phyloP scores from a whole-genome alignment of 495 filamentous ascomycete genomes.

The Rostrohypoxylon terebratum region DNA sequence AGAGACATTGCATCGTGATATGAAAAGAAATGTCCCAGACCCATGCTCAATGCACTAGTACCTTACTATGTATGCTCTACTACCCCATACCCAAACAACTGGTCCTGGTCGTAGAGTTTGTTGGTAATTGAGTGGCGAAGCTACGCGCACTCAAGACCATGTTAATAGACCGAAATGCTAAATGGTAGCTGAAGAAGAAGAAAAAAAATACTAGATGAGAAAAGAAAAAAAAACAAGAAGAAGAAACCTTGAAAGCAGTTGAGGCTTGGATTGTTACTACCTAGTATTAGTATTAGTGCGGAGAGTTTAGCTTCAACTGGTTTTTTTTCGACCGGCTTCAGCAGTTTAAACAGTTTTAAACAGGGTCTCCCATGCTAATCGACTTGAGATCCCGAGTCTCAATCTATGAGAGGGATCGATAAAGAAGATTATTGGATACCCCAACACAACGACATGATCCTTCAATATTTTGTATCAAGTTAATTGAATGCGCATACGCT shows the following conservation, averaged over 20 bases:
- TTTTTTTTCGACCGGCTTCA: no score
- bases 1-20: neutral
- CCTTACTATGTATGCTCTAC: no score
- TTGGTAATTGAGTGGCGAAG: neutral
- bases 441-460: neutral
- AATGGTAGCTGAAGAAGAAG: conserved; percentile 3
- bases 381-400: conserved; percentile 43
- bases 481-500: neutral
- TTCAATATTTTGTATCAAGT: conserved; percentile 17
- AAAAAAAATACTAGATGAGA: neutral
- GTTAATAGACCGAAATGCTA: neutral
- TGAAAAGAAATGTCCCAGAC: neutral
- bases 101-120: neutral
- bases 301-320: conserved; percentile 16
- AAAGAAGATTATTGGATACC: conserved; percentile 22
- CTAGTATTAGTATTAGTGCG: no score
- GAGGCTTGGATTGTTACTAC: conserved; percentile 18
- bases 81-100: neutral
- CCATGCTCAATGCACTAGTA: neutral
- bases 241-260: no score
- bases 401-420: conserved; percentile 36
- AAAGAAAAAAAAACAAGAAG: conserved; percentile 9
- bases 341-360: neutral
- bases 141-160: neutral
- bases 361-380: conserved; percentile 42